Conservation (phyloP, 1,139 yeast species). For the Sugiyamaella japonica region DNA sequence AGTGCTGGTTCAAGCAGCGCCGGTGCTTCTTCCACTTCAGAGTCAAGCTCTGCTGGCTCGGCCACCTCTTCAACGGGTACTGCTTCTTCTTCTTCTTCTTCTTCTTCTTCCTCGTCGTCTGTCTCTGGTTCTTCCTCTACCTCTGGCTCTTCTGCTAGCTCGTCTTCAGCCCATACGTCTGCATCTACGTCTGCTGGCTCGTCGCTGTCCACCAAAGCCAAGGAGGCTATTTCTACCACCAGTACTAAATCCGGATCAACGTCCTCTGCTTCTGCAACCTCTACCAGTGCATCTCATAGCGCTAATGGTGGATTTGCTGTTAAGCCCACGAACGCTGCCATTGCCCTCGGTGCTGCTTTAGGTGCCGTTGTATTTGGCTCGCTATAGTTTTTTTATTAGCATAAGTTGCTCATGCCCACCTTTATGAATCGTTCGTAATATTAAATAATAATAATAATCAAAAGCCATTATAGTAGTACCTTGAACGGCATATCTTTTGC, state of each 20-base stretch:
- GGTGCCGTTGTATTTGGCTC: conserved; percentile 20
- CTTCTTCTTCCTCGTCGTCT: conserved; percentile 27
- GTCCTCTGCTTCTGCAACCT: conserved; percentile 21
- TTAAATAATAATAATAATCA: neutral
- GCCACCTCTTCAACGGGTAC: conserved; percentile 33
- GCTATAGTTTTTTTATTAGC: neutral
- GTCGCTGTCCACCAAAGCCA: conserved; percentile 27
- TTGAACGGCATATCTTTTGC: conserved; percentile 1
- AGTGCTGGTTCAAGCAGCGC: too few species aligned
- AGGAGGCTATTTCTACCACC: conserved; percentile 27
- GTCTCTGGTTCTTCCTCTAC: conserved; percentile 25
- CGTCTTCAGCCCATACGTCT: conserved; percentile 6
- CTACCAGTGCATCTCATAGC: conserved; percentile 19
- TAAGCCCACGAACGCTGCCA: conserved; percentile 25
- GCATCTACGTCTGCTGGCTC: conserved; percentile 26
- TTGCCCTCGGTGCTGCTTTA: conserved; percentile 28
- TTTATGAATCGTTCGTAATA: neutral
- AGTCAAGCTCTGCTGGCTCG: conserved; percentile 12
- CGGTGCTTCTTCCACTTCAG: conserved; percentile 10
- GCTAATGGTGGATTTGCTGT: conserved; percentile 21
- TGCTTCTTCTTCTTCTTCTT: conserved; percentile 22
- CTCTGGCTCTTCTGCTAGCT: conserved; percentile 21
- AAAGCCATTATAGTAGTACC: neutral
- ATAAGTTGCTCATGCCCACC: neutral
- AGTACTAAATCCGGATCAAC: conserved; percentile 24